Conservation (phyloP, 306 rosid genomes). For the Quercus bicolor region DNA sequence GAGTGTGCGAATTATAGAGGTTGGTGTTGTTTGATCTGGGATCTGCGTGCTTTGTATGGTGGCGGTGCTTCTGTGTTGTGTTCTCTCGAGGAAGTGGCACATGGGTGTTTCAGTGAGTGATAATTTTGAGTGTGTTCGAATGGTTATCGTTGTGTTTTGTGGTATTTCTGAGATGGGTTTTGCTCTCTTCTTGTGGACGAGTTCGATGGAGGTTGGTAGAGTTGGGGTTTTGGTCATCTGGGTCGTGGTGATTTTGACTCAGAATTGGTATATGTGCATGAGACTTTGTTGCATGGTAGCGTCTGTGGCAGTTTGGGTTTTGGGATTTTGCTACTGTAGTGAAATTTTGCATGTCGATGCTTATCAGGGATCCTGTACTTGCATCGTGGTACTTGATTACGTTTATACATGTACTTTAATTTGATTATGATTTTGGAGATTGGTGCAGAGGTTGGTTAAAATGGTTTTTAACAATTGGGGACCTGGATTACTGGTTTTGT, state of each 20-base stretch:
- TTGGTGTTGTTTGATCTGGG: constrained; percentile 38
- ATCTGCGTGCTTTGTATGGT: constrained; percentile 25
- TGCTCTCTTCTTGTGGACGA: background rate
- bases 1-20: constrained; percentile 16
- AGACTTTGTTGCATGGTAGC: constrained; percentile 11
- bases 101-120: background rate
- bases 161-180: constrained; percentile 9
- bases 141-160: constrained; percentile 3
- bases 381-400: background rate
- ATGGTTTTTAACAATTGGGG: background rate
- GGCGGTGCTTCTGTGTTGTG: constrained; percentile 14
- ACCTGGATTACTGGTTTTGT: background rate
- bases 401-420: background rate
- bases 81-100: constrained; percentile 17
- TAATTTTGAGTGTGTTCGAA: constrained; percentile 7
- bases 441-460: background rate
- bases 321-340: background rate
- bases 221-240: constrained; percentile 23
- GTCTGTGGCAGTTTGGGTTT: background rate
- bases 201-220: constrained; percentile 10
- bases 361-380: background rate
- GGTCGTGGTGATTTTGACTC: constrained; percentile 18
- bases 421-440: background rate
- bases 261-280: constrained; percentile 26
- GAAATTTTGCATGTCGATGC: constrained; percentile 7